Base-by-base conservation (phyloP, 192 early-diverging fungal species). In the Coemansia sp. region DNA sequence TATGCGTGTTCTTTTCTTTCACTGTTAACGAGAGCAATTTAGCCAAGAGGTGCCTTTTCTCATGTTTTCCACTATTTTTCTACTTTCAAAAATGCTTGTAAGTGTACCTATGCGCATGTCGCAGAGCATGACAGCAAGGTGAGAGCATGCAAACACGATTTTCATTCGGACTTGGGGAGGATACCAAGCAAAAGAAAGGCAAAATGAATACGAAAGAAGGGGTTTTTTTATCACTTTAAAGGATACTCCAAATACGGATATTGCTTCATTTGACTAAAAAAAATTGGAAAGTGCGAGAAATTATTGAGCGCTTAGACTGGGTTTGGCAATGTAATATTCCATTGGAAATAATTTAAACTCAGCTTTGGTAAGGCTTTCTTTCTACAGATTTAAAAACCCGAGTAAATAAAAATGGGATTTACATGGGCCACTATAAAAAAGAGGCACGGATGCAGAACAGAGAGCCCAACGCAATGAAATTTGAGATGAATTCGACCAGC, bases 1-100 rank as follows among this genome's bases (percentile, higher is more conserved):
- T 31, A 56, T 56, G 54, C 30, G 54, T 56, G 54, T 56, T 56
- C 54, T 32, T 33, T n/a, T 56, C 32, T 17, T 45, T 1, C 32
- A 31, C 29, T 30, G 20, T 29, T 20, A 33, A 12, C 29, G 32
- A 17, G 28, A 2, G 42, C 16, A 45, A 45, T 45, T 45, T 45
- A 45, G 10, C 42, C 42, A 45, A 45, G 3, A 45, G 11, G 16
- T 45, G 42, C 3, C 16, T 5, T 54, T 20, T 54, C 22, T 29
- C 20, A 2, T 20, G 10, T 12, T n/a, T n/a, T n/a, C n/a, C n/a
- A n/a, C 29, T 30, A 54, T 29, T 7, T 54, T 54, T 54, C 25
- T 54, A 25, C 4, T 54, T 54, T 6, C 25, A 11, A 7, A 45
- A 14, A 45, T 45, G 42, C 42, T 45, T 7, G 42, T 45, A 45